Conservation (phyloP, 306 rosid species). For the Lathyrus sativus region DNA sequence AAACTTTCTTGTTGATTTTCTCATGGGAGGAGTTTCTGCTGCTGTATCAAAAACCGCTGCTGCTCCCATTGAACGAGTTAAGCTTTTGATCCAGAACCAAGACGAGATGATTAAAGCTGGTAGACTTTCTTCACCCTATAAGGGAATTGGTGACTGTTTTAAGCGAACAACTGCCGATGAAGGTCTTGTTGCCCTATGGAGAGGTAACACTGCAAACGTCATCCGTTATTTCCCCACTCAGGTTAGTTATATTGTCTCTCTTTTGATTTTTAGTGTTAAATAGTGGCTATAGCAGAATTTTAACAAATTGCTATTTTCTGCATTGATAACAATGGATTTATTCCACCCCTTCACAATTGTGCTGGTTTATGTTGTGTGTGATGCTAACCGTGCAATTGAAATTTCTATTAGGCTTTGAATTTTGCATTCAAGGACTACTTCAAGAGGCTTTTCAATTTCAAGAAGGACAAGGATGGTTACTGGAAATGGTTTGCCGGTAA, state of each 20-base stretch:
- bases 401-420: constrained; percentile 66
- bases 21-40: constrained; percentile 90
- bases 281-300: background rate
- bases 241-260: constrained; percentile 34
- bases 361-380: constrained; percentile 1
- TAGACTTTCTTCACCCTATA: constrained; percentile 77
- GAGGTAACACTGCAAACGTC: constrained; percentile 87
- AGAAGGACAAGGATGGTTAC: constrained; percentile 81
- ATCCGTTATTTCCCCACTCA: constrained; percentile 85
- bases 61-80: constrained; percentile 86
- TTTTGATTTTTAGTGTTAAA: background rate
- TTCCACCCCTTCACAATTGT: background rate
- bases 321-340: background rate
- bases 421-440: constrained; percentile 93
- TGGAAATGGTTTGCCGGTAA: constrained; percentile 94
- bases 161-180: constrained; percentile 59
- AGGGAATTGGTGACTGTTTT: constrained; percentile 91
- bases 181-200: constrained; percentile 70
- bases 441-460: constrained; percentile 90
- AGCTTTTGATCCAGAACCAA: constrained; percentile 85
- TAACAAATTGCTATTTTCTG: background rate
- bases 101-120: constrained; percentile 86
- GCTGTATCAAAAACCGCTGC: constrained; percentile 92
- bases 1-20: constrained; percentile 59
- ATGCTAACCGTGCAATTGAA: constrained; percentile 25